These are phyloP conservation scores for Allomyces macrogynus DNA, from an alignment of 192 early-diverging fungal genomes.

Conservation along the genomic window DNA sequence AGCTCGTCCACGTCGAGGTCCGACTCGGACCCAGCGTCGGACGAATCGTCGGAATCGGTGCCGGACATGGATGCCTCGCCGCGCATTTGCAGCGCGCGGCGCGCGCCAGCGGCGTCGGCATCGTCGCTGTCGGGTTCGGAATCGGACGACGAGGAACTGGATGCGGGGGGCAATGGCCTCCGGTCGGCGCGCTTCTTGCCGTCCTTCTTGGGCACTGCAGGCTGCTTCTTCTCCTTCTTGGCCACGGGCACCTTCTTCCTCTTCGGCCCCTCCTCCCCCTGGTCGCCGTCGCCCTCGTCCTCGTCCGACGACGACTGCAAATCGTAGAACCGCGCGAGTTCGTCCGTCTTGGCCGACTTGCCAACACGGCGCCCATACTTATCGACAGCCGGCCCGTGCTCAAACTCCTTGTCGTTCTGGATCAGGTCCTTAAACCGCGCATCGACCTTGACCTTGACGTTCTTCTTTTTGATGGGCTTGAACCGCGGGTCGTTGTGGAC, in stretches of 20 bases:
- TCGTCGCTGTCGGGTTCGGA: conserved; percentile 10
- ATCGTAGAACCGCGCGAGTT: conserved; percentile 34
- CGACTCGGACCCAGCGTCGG: conserved; percentile 12
- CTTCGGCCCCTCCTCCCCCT: conserved; percentile 11
- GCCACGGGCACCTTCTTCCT: conserved; percentile 17
- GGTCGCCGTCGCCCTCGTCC: conserved; percentile 8
- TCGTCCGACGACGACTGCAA: conserved; percentile 17
- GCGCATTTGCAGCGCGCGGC: background rate
- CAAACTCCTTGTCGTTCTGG: conserved; percentile 52
- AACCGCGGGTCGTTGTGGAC: conserved; percentile 70
- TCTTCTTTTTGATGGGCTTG: conserved; percentile 50
- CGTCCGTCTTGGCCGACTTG: conserved; percentile 12
- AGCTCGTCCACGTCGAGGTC: conserved; percentile 20
- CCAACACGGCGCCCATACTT: conserved; percentile 12
- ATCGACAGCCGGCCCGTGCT: conserved; percentile 30
- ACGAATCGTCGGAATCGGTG: conserved; percentile 1
- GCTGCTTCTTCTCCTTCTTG: background rate
- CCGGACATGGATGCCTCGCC: conserved; percentile 5
- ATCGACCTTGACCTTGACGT: conserved; percentile 70
- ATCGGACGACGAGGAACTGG: too few species aligned
- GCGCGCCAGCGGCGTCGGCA: conserved; percentile 13
- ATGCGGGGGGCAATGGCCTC: too few species aligned
- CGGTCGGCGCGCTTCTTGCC: background rate
- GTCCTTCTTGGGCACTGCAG: background rate
- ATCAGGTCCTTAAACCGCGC: conserved; percentile 59